phyloP scores from a whole-genome alignment of 139 green algal species.

The Chlorella ohadii region DNA sequence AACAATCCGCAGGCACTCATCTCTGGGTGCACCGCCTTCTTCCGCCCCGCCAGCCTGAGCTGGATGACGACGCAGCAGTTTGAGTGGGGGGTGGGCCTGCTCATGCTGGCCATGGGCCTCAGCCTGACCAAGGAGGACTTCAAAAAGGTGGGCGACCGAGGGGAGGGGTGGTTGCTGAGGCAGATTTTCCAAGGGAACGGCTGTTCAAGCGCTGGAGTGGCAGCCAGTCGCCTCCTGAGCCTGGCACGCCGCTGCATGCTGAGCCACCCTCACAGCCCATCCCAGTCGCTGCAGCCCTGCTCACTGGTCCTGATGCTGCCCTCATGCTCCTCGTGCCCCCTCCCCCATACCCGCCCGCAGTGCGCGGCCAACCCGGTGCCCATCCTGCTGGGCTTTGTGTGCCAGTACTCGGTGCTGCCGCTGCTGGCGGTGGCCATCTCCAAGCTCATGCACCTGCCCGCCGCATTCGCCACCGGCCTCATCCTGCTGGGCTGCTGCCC shows the following conservation, averaged over 20 bases:
- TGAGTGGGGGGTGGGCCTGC: conserved; percentile 71
- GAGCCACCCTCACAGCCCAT: too few species aligned
- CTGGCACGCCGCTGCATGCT: too few species aligned
- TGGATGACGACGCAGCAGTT: conserved; percentile 78
- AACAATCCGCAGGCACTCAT: conserved; percentile 19
- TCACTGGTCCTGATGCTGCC: too few species aligned
- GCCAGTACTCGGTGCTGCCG: conserved; percentile 79
- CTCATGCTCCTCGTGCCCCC: too few species aligned
- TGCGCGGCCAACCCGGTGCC: conserved; percentile 69
- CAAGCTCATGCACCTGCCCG: conserved; percentile 54
- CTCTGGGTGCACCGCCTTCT: conserved; percentile 32
- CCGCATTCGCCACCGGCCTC: conserved; percentile 69
- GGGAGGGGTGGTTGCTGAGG: background rate
- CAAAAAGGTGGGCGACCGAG: background rate
- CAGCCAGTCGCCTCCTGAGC: too few species aligned
- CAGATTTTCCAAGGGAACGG: too few species aligned
- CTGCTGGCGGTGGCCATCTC: conserved; percentile 70
- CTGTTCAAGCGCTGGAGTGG: too few species aligned
- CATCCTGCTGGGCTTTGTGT: conserved; percentile 74
- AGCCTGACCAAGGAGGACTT: background rate
- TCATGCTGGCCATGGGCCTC: conserved; percentile 74
- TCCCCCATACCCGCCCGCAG: conserved; percentile 17
- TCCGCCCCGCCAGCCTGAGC: conserved; percentile 23
- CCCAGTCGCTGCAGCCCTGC: too few species aligned
- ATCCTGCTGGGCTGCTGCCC: conserved; percentile 87